These are phyloP conservation scores for Tilletia indica DNA, from an alignment of 1,284 basidiomycete genomes.

Conservation along the genomic window DNA sequence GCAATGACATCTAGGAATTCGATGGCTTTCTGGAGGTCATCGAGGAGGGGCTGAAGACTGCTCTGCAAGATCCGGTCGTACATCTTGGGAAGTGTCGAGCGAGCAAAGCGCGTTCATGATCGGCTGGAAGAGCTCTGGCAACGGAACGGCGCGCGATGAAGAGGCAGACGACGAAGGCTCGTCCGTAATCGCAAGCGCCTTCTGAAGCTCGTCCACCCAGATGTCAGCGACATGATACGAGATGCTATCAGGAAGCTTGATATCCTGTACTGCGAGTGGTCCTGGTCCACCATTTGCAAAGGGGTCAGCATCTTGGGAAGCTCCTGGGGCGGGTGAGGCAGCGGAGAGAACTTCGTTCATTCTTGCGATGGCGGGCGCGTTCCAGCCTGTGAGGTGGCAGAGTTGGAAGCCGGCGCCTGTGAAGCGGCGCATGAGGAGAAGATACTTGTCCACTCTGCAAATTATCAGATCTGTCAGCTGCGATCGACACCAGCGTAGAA, in stretches of 20 bases:
- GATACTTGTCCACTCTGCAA: slow-evolving; percentile 75
- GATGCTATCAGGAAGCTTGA: slow-evolving; percentile 69
- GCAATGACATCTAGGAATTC: slow-evolving; percentile 1
- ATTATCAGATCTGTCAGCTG: background rate
- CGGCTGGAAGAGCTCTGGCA: background rate
- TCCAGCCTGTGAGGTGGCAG: slow-evolving; percentile 72
- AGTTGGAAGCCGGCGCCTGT: slow-evolving; percentile 80
- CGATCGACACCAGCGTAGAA: no score
- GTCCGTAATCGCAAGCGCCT: slow-evolving; percentile 58
- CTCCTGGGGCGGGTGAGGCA: slow-evolving; percentile 27
- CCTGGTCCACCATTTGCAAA: slow-evolving; percentile 1
- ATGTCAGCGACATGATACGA: slow-evolving; percentile 79
- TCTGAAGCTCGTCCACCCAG: slow-evolving; percentile 85
- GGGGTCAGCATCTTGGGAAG: background rate
- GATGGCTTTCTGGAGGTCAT: slow-evolving; percentile 2
- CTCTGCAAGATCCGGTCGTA: slow-evolving; percentile 1
- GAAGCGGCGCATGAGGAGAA: slow-evolving; percentile 86
- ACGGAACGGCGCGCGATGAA: background rate
- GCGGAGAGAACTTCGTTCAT: background rate
- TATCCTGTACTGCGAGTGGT: slow-evolving; percentile 58
- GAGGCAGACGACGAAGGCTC: background rate
- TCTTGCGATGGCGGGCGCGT: slow-evolving; percentile 59
- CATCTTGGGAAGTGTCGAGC: slow-evolving; percentile 3
- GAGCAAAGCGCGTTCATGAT: background rate
- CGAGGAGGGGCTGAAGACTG: background rate